These are phyloP conservation scores for Hortaea werneckii DNA, from an alignment of 2,329 filamentous ascomycete species.

Conservation along the genomic window DNA sequence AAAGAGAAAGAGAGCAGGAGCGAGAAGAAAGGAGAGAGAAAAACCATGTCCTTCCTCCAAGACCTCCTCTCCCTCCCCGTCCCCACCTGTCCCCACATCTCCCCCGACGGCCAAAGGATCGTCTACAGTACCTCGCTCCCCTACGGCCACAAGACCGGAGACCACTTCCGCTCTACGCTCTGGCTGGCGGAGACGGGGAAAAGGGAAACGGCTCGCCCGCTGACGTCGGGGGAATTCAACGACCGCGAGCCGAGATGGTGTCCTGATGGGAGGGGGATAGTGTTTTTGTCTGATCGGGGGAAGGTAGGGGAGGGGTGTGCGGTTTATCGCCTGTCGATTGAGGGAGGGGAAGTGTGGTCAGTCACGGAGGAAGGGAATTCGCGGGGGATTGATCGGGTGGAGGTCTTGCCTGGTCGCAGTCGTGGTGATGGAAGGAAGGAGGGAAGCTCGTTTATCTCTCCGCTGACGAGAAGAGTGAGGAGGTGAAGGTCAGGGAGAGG, in stretches of 20 bases:
- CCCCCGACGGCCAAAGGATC: conserved; percentile 14
- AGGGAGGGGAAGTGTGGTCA: conserved; percentile 16
- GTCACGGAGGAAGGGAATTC: conserved; percentile 21
- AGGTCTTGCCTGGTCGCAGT: conserved; percentile 17
- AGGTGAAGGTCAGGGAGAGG: conserved; percentile 23
- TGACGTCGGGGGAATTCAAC: conserved; percentile 19
- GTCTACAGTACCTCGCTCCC: conserved; percentile 16
- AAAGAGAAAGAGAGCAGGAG: too few relatives aligned
- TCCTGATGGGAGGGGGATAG: conserved; percentile 20
- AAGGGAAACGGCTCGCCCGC: conserved; percentile 15
- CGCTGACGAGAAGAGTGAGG: conserved; percentile 25
- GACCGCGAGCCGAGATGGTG: conserved; percentile 19
- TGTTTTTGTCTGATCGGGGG: conserved; percentile 27
- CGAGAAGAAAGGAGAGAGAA: too few relatives aligned
- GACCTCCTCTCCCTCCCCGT: conserved; percentile 17
- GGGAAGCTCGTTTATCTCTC: conserved; percentile 26
- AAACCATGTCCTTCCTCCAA: background rate
- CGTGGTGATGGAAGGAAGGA: conserved; percentile 13
- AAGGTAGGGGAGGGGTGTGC: conserved; percentile 21
- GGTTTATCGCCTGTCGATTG: conserved; percentile 19
- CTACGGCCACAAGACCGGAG: conserved; percentile 10
- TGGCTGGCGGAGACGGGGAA: conserved; percentile 20
- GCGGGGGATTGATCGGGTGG: conserved; percentile 16
- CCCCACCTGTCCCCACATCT: conserved; percentile 14
- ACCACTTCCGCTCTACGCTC: conserved; percentile 13